Evolutionary conservation across 1,284 basidiomycete species (phyloP).

Genomic region (Gymnopus androsaceus): DNA sequence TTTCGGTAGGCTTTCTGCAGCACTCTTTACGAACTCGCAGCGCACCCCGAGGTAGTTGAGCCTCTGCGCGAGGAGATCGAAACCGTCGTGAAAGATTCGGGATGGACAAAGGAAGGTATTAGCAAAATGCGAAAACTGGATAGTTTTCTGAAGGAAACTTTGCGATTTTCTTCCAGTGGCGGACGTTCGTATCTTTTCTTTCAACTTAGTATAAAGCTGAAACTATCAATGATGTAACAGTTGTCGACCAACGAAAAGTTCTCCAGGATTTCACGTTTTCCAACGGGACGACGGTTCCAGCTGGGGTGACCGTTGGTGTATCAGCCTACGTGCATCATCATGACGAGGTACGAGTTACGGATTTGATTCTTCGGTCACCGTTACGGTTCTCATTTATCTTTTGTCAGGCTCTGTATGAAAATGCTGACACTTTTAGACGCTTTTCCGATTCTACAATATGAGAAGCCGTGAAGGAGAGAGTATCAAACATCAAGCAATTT

Average conservation of each 20-base stretch:
- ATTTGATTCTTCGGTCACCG: background rate
- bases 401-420: no score
- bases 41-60: conserved; percentile 32
- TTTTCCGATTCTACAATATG: no score
- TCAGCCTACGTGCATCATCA: conserved; percentile 21
- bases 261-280: conserved; percentile 27
- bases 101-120: conserved; percentile 40
- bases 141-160: conserved; percentile 40
- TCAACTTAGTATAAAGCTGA: no score
- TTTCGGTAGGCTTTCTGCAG: no score
- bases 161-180: conserved; percentile 30
- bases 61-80: conserved; percentile 41
- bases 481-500: no score
- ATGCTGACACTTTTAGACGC: no score
- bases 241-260: conserved; percentile 20
- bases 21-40: conserved; percentile 34
- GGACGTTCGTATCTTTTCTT: conserved; percentile 16
- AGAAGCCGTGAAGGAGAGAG: no score
- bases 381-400: background rate
- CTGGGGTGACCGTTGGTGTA: conserved; percentile 21
- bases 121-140: conserved; percentile 39
- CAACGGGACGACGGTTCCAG: conserved; percentile 27
- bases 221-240: no score
- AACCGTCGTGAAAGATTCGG: conserved; percentile 27
- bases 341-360: conserved; percentile 17